Evolutionary conservation across 2,329 filamentous ascomycete species (phyloP).

Genomic region (Fusarium siculi): DNA sequence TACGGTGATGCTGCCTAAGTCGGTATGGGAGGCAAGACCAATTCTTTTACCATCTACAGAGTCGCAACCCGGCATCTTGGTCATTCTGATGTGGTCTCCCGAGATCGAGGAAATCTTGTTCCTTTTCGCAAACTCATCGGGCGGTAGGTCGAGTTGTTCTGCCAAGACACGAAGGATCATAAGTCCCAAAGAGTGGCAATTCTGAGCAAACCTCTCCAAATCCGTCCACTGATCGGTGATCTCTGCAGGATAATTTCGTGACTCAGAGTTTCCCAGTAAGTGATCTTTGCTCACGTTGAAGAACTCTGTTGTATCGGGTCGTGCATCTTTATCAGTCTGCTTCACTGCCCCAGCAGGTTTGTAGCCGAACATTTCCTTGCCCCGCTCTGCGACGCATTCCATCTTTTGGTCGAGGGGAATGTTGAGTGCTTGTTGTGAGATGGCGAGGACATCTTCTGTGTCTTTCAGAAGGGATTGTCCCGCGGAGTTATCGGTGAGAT

Average conservation of each 20-base stretch:
- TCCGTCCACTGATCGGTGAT: background rate
- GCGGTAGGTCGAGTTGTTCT: background rate
- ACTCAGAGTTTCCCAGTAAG: background rate
- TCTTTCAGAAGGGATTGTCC: background rate
- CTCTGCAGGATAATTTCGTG: background rate
- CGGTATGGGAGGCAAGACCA: background rate
- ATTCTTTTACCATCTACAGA: accelerated
- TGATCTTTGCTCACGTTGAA: background rate
- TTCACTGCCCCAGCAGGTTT: background rate
- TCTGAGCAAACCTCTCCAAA: accelerated
- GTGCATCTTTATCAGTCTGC: background rate
- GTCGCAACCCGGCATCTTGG: background rate
- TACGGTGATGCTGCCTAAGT: background rate
- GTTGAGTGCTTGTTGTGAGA: background rate
- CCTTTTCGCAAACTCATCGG: background rate
- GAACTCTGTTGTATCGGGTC: background rate
- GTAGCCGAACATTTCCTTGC: background rate
- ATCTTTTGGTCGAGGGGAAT: background rate
- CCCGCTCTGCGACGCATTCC: background rate
- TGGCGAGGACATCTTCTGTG: background rate
- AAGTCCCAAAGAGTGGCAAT: background rate
- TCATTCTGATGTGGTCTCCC: background rate
- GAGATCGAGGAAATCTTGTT: background rate
- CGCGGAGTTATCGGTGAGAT: accelerated
- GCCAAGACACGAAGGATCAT: background rate